These are phyloP conservation scores for Coemansia sp. DNA, from an alignment of 192 early-diverging fungal species.

Conservation along the genomic window DNA sequence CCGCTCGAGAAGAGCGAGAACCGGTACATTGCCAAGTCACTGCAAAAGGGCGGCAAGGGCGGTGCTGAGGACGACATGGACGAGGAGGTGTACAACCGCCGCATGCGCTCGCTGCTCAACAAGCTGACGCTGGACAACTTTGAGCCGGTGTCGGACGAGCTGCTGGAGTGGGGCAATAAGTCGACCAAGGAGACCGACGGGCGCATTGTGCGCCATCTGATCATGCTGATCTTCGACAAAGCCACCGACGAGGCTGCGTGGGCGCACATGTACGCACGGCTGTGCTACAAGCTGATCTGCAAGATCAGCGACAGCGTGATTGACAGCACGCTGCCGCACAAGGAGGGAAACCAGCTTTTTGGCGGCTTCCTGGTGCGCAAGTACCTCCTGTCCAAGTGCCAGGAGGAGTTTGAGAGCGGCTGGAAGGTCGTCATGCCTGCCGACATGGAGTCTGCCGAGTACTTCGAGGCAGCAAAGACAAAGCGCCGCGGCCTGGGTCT, in stretches of 20 bases:
- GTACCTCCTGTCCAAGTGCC: slow-evolving; percentile 89
- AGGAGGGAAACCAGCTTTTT: slow-evolving; percentile 56
- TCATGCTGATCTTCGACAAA: slow-evolving; percentile 90
- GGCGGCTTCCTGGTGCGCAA: slow-evolving; percentile 83
- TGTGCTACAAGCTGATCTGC: slow-evolving; percentile 82
- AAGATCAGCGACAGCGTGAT: slow-evolving; percentile 58
- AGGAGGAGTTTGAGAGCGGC: slow-evolving; percentile 90
- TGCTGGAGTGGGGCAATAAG: slow-evolving; percentile 75
- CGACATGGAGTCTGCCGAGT: slow-evolving; percentile 75
- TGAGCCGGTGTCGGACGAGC: slow-evolving; percentile 78
- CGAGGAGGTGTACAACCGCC: slow-evolving; percentile 68
- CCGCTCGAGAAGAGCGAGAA: slow-evolving; percentile 80
- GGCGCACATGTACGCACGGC: slow-evolving; percentile 82
- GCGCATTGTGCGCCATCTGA: slow-evolving; percentile 74
- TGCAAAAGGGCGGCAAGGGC: slow-evolving; percentile 34
- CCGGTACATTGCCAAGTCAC: slow-evolving; percentile 66
- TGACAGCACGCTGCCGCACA: slow-evolving; percentile 60
- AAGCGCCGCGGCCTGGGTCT: slow-evolving; percentile 95
- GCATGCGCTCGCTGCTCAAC: slow-evolving; percentile 90
- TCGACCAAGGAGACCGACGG: slow-evolving; percentile 67
- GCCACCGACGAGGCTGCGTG: slow-evolving; percentile 94
- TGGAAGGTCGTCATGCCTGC: slow-evolving; percentile 81
- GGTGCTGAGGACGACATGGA: slow-evolving; percentile 51
- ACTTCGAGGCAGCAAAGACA: slow-evolving; percentile 83
- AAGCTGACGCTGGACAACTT: slow-evolving; percentile 98